phyloP scores from a whole-genome alignment of 495 filamentous ascomycete genomes.

The Daldinia loculata region DNA sequence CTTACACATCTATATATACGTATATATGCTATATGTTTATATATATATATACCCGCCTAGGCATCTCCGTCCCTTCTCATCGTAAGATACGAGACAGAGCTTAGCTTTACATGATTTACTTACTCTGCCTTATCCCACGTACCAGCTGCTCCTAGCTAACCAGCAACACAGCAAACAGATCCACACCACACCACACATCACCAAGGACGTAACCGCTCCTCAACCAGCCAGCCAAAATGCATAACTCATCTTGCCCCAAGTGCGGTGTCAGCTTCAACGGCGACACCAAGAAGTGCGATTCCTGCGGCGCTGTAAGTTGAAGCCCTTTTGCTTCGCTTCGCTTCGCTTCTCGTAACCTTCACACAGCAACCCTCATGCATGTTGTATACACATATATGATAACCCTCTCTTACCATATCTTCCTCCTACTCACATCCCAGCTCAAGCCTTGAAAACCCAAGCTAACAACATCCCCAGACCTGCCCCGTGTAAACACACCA shows the following conservation, averaged over 20 bases:
- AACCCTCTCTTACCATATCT: background rate
- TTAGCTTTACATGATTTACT: background rate
- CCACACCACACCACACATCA: background rate
- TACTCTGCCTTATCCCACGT: background rate
- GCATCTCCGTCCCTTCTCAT: background rate
- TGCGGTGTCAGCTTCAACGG: slow-evolving; percentile 54
- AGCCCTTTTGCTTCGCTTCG: background rate
- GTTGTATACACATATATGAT: background rate
- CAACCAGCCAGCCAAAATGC: slow-evolving; percentile 47
- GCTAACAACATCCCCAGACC: slow-evolving; percentile 33
- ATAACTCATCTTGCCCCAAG: slow-evolving; percentile 59
- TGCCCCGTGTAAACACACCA: slow-evolving; percentile 43
- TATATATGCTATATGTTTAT: background rate
- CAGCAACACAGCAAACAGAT: background rate
- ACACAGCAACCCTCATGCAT: background rate
- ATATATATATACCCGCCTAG: background rate
- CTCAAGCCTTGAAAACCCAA: background rate
- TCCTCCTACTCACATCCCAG: background rate
- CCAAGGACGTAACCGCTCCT: slow-evolving; percentile 2
- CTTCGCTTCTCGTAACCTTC: background rate
- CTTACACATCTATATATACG: background rate
- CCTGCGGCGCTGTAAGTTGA: slow-evolving; percentile 59
- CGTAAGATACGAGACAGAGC: background rate
- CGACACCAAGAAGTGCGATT: slow-evolving; percentile 54
- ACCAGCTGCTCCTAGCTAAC: background rate